Conservation (phyloP, 306 rosid genomes). For the Citrullus colocynthis region DNA sequence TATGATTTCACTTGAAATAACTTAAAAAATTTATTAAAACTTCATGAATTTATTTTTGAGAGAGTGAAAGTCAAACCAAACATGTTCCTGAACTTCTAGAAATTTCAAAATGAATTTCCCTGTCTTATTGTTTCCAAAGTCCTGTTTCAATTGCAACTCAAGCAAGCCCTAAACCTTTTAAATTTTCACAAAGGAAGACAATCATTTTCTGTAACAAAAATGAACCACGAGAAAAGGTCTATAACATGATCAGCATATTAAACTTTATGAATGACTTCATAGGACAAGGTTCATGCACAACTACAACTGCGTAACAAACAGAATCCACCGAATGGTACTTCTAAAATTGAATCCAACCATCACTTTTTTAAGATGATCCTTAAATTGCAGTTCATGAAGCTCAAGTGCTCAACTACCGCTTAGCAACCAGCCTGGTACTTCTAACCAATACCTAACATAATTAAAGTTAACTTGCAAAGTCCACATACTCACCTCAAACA, state of each 20-base stretch:
- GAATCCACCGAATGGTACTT: not conserved
- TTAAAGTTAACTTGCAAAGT: slow-evolving; percentile 12
- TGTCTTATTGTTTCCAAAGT: not conserved
- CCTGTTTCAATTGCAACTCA: not conserved
- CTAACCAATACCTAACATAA: slow-evolving; percentile 11
- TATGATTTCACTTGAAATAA: not conserved
- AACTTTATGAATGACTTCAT: not conserved
- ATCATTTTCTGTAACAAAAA: not conserved
- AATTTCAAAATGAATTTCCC: not conserved
- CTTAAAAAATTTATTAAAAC: not conserved
- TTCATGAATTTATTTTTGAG: not conserved
- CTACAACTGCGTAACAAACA: not conserved
- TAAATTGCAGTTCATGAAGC: not conserved
- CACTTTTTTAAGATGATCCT: not conserved
- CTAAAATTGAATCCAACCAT: not conserved
- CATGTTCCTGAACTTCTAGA: slow-evolving; percentile 1
- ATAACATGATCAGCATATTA: not conserved
- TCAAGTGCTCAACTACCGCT: not conserved
- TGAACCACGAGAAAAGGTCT: not conserved
- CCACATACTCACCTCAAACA: slow-evolving; percentile 79
- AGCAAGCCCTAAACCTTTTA: not conserved
- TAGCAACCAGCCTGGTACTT: not conserved
- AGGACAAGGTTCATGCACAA: not conserved
- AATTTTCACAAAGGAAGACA: not conserved
- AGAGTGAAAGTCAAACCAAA: not conserved